Percentiles rank a stretch among this genome's conserved stretches.
Conservation (phyloP, 495 filamentous ascomycete genomes). For the Penicillium mononematosum region DNA sequence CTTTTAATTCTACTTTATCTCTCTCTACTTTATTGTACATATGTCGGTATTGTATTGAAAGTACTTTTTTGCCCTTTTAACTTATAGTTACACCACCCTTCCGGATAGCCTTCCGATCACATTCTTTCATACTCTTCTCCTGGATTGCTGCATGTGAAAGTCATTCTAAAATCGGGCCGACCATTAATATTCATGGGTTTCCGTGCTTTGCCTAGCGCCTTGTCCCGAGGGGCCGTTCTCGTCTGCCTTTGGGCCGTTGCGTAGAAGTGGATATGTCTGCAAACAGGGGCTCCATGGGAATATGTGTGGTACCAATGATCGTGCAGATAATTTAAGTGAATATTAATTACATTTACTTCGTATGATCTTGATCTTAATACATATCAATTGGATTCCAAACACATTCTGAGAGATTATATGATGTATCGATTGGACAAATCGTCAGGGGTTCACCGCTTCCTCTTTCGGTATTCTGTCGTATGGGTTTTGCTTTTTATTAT, state of each 20-base stretch:
- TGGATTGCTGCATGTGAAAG: slow-evolving; percentile 11
- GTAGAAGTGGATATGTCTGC: slow-evolving; percentile 14
- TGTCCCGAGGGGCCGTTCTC: slow-evolving; percentile 14
- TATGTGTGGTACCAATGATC: slow-evolving; percentile 7
- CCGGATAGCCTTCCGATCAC: slow-evolving; percentile 5
- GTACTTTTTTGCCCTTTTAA: neutral
- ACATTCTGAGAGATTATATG: neutral
- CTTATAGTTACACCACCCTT: slow-evolving; percentile 7
- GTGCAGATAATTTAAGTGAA: neutral
- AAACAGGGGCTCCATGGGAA: slow-evolving; percentile 15
- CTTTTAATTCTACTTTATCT: neutral
- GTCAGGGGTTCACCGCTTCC: neutral
- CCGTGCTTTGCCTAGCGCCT: slow-evolving; percentile 3
- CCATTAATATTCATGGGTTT: slow-evolving; percentile 10
- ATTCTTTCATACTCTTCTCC: slow-evolving; percentile 5
- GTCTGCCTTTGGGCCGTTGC: slow-evolving; percentile 4
- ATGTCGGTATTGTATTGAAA: no score
- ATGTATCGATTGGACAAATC: slow-evolving; percentile 20
- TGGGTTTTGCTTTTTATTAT: neutral
- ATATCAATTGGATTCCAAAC: neutral
- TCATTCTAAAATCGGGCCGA: slow-evolving; percentile 19
- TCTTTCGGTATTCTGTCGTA: neutral
- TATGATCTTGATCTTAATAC: neutral
- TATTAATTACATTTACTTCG: neutral
- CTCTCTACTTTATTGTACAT: neutral